phyloP scores from a whole-genome alignment of 2,329 filamentous ascomycete species.

The Sphaceloma murrayae region DNA sequence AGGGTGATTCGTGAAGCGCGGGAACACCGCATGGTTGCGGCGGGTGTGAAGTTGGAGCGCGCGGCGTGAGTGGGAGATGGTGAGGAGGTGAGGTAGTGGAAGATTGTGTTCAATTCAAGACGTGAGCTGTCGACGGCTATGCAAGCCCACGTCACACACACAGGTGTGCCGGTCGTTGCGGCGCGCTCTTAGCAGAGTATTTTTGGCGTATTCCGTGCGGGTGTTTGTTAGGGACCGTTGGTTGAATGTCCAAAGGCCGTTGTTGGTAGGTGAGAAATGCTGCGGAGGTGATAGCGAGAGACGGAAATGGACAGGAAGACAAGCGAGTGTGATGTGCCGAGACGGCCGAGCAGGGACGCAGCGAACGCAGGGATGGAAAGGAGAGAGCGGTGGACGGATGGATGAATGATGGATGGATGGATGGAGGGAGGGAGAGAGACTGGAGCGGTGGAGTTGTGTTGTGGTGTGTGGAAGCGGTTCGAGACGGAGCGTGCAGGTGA shows the following conservation, averaged over 20 bases:
- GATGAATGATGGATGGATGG: slow-evolving; percentile 1
- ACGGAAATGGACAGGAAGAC: slow-evolving; percentile 2
- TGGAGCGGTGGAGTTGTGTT: slow-evolving; percentile 4
- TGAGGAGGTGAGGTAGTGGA: not conserved
- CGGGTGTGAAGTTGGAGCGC: not conserved
- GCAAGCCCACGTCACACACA: slow-evolving; percentile 11
- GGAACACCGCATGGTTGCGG: slow-evolving; percentile 24
- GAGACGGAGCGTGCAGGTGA: too few relatives aligned
- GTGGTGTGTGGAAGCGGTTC: not conserved
- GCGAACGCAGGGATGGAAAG: not conserved
- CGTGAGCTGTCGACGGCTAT: not conserved
- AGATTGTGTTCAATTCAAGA: slow-evolving; percentile 8
- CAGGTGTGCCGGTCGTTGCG: slow-evolving; percentile 7
- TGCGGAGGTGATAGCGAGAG: slow-evolving; percentile 7
- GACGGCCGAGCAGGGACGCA: not conserved
- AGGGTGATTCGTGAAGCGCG: slow-evolving; percentile 21
- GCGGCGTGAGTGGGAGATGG: not conserved
- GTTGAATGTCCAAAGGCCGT: slow-evolving; percentile 11
- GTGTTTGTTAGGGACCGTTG: slow-evolving; percentile 14
- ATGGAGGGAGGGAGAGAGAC: slow-evolving; percentile 5
- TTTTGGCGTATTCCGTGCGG: slow-evolving; percentile 10
- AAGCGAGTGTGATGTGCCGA: slow-evolving; percentile 8
- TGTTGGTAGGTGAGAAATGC: slow-evolving; percentile 8
- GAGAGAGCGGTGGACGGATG: slow-evolving; percentile 4
- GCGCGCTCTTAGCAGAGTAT: slow-evolving; percentile 10